These are phyloP conservation scores for Yamadazyma oceani DNA, from an alignment of 1,139 yeast genomes.

Conservation along the genomic window DNA sequence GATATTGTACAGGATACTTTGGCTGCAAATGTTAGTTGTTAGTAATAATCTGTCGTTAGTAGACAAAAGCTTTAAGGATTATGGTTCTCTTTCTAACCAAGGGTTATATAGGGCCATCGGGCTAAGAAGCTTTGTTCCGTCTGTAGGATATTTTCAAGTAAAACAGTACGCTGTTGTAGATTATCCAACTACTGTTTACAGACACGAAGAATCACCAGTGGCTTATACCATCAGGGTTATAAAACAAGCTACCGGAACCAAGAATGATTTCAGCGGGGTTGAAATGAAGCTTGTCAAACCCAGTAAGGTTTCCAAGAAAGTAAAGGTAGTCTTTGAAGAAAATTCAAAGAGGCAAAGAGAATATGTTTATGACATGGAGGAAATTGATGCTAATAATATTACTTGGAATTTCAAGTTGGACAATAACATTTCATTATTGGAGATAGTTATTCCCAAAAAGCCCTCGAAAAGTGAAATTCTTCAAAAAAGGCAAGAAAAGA, in stretches of 20 bases:
- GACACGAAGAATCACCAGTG: not conserved
- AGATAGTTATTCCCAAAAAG: conserved; percentile 4
- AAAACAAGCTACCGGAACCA: not conserved
- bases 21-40: not conserved
- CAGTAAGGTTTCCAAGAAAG: not conserved
- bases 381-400: conserved; percentile 4
- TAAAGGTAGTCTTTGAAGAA: conserved; percentile 1
- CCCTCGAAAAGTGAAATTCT: conserved; percentile 1
- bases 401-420: not conserved
- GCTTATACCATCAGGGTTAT: not conserved
- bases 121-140: too few species aligned
- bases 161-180: not conserved
- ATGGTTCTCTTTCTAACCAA: too few species aligned
- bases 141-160: not conserved
- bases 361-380: conserved; percentile 3
- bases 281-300: conserved; percentile 4
- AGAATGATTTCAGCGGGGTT: not conserved
- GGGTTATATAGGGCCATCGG: too few species aligned
- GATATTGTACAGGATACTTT: too few species aligned
- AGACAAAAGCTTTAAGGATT: too few species aligned
- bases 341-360: not conserved
- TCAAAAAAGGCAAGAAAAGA: conserved; percentile 2
- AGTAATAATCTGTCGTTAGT: not conserved
- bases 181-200: not conserved
- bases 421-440: not conserved